A percentile compares a stretch with the other conserved stretches of the same genome.
These are phyloP conservation scores for Thermomucor indicae-seudaticae DNA, from an alignment of 371 early-diverging fungal species.

Conservation along the genomic window DNA sequence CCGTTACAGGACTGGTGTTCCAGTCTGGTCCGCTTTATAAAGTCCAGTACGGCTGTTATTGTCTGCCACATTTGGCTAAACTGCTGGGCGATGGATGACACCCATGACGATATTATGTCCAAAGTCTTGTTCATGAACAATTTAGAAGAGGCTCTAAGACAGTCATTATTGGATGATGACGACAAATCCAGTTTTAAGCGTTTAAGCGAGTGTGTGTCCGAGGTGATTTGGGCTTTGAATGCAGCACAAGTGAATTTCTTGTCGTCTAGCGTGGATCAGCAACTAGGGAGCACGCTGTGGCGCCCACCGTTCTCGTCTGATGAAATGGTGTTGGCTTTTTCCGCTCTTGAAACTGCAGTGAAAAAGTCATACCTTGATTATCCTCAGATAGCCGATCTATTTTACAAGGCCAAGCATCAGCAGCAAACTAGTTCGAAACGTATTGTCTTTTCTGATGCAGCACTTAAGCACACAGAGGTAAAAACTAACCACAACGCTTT, in stretches of 20 bases:
- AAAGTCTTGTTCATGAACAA: neutral
- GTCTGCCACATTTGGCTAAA: conserved; percentile 25
- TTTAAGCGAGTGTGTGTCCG: neutral
- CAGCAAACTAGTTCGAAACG: too few relatives aligned
- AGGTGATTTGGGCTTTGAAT: conserved; percentile 11
- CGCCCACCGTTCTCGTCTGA: conserved; percentile 23
- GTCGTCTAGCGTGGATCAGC: conserved; percentile 16
- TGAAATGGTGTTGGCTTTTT: conserved; percentile 21
- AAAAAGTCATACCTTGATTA: too few relatives aligned
- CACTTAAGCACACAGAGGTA: too few relatives aligned
- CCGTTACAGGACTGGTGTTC: conserved; percentile 8
- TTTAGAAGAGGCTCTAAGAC: too few relatives aligned
- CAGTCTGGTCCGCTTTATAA: conserved; percentile 21
- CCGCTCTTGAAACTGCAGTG: conserved; percentile 2
- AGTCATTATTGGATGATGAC: too few relatives aligned
- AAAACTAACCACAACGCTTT: too few relatives aligned
- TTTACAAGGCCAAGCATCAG: too few relatives aligned
- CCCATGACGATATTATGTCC: neutral
- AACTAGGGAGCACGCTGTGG: conserved; percentile 18
- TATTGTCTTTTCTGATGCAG: too few relatives aligned
- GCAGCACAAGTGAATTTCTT: neutral
- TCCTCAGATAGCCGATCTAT: too few relatives aligned
- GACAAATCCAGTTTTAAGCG: too few relatives aligned
- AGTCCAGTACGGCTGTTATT: conserved; percentile 12
- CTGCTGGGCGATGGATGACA: conserved; percentile 16